Evolutionary conservation across 306 rosid genomes (phyloP), one percentile per base, ranked within the genome.

Genomic region (Malus fusca): DNA sequence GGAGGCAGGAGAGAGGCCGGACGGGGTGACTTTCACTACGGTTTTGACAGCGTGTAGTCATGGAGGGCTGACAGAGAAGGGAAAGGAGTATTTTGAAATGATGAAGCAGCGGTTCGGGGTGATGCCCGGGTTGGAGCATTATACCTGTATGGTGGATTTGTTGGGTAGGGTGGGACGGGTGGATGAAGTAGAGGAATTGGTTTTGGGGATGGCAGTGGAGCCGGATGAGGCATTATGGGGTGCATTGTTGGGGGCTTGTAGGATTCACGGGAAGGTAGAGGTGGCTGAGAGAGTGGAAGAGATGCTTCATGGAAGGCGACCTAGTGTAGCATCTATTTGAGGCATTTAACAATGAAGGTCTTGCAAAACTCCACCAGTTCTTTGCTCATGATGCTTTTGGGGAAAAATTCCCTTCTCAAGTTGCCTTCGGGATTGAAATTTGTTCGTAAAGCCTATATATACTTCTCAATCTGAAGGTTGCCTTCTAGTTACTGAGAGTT

Each of bases 101-200:
- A 92, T 92, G 93, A 72, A 77, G 48, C 59, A 8, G 63, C 73
- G 73, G 77, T 90, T 87, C 52, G 87, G 87, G 25, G 66, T 81
- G 74, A 87, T 72, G 65, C 93, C 93, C 5, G 74, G 80, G 21
- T 11, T 85, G 77, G 81, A 78, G 43, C 93, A 92, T 81, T 90
- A 85, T 80, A 90, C 93, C 0, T 92, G 90, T 68, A 88, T 92
- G 93, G 96, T 92, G 77, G 96, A 92, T 81, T 81, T 92, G 90
- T 80, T 92, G 33, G 97, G 97, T 42, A 87, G 93, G 78, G 82
- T 75, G 35, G 92, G 96, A 1, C 71, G 53, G 52, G 89, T 92
- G 68, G 93, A 92, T 80, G 93, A 92, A 78, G 97, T 90, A 0
- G 88, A 87, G 78, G 77, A 83, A 76, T 78, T 90, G 68, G 77